Percentiles rank a stretch among this genome's conserved stretches.
These are phyloP conservation scores for Magnolia sinica DNA, from an alignment of 164 flowering plant species.

Conservation along the genomic window DNA sequence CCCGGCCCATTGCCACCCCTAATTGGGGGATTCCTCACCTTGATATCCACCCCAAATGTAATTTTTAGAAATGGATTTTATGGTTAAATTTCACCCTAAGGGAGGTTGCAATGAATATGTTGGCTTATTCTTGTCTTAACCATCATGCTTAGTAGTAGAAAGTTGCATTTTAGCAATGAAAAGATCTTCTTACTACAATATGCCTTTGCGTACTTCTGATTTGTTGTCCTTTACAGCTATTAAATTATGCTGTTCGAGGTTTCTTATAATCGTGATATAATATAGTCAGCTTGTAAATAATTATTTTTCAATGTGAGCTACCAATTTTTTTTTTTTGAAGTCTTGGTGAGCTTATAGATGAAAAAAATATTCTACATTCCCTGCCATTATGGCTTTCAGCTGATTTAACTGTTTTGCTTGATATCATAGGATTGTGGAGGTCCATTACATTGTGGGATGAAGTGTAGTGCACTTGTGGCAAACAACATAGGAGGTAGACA, in stretches of 20 bases:
- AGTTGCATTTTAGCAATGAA: no score
- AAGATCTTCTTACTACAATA: not conserved
- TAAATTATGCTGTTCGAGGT: not conserved
- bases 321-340: no score
- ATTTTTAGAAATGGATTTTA: no score
- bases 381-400: not conserved
- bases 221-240: not conserved
- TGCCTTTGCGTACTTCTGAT: not conserved
- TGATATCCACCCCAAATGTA: no score
- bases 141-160: no score
- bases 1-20: no score
- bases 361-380: no score
- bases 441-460: slow-evolving; percentile 68
- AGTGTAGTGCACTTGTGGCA: slow-evolving; percentile 72
- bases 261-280: not conserved
- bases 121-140: no score
- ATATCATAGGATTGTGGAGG: slow-evolving; percentile 75
- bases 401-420: slow-evolving; percentile 8
- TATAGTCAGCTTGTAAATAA: not conserved
- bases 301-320: not conserved
- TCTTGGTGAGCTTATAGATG: no score
- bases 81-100: no score
- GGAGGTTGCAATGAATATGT: no score
- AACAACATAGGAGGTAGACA: slow-evolving; percentile 48
- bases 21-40: no score